These are phyloP conservation scores for Colletotrichum sp. DNA, from an alignment of 2,329 filamentous ascomycete species.

Conservation along the genomic window DNA sequence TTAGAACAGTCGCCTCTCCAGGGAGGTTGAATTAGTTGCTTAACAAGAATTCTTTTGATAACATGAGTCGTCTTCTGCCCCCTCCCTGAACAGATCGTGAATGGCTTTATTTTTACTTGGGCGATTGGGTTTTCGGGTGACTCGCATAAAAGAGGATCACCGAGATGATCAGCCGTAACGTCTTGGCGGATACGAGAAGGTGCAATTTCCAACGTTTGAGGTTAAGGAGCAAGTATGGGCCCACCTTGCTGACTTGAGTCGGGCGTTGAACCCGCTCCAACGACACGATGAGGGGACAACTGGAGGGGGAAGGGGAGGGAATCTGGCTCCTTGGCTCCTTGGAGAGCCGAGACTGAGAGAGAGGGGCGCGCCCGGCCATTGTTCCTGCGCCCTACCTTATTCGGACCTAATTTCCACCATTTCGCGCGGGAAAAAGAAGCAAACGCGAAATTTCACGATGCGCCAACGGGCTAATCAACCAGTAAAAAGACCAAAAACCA, in stretches of 20 bases:
- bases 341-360: neutral
- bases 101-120: neutral
- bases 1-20: neutral
- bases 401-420: conserved; percentile 12
- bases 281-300: neutral
- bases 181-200: neutral
- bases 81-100: neutral
- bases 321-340: neutral
- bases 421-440: neutral
- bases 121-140: neutral
- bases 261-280: neutral
- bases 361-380: neutral
- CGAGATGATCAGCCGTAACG: neutral
- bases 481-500: neutral
- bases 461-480: neutral
- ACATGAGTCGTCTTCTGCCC: neutral
- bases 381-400: neutral
- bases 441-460: neutral
- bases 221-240: neutral
- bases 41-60: neutral
- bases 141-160: neutral
- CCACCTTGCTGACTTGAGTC: neutral
- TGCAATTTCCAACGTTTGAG: conserved; percentile 7
- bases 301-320: neutral
- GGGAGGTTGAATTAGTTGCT: neutral